Percentiles rank a stretch among this genome's conserved stretches.
phyloP scores from a whole-genome alignment of 371 early-diverging fungal species.

The Mortierella sp. region DNA sequence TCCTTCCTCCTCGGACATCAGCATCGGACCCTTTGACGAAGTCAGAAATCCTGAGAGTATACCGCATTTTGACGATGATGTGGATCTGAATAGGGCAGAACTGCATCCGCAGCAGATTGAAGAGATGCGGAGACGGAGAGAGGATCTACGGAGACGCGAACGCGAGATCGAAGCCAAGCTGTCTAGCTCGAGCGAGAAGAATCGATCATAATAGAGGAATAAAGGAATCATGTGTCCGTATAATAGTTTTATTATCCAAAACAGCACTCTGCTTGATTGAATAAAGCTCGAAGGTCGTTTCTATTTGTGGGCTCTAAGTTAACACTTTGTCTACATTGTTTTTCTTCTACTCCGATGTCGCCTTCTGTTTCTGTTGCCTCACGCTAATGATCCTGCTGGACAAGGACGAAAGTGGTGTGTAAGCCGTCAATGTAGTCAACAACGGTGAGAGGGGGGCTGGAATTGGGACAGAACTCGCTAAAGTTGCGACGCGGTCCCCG shows the following conservation, averaged over 20 bases:
- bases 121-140: constrained; percentile 4
- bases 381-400: neutral
- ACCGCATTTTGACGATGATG: constrained; percentile 33
- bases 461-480: constrained; percentile 8
- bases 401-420: constrained; percentile 10
- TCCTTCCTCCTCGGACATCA: neutral
- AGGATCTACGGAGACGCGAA: constrained; percentile 22
- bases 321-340: too few species aligned
- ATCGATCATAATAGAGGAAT: too few species aligned
- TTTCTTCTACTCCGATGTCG: too few species aligned
- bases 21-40: constrained; percentile 35
- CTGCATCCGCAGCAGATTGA: constrained; percentile 12
- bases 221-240: too few species aligned
- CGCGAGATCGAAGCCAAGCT: constrained; percentile 33
- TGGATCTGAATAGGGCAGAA: constrained; percentile 25
- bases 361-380: too few species aligned
- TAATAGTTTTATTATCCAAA: too few species aligned
- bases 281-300: too few species aligned
- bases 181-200: neutral
- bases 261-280: too few species aligned
- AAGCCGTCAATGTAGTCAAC: constrained; percentile 6
- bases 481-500: constrained; percentile 6
- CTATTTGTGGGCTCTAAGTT: too few species aligned
- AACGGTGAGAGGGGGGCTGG: neutral
- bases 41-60: constrained; percentile 1